These are phyloP conservation scores for Leccinum subrobustum DNA, from an alignment of 1,284 basidiomycete species.

Conservation along the genomic window DNA sequence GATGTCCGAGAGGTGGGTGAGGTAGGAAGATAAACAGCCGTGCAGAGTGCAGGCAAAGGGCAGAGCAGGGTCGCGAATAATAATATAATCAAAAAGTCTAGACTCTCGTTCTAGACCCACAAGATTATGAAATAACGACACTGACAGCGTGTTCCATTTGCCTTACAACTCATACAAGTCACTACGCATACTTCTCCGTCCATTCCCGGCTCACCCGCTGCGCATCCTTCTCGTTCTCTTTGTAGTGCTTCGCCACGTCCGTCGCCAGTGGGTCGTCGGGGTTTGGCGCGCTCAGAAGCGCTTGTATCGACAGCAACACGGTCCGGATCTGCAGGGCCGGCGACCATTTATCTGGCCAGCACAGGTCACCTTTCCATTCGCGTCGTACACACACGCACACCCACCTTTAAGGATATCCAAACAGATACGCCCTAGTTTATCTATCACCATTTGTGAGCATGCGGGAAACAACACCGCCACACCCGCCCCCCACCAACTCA, in stretches of 20 bases:
- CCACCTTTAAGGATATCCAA: conserved; percentile 94
- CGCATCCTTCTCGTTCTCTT: conserved; percentile 93
- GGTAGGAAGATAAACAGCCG: not conserved
- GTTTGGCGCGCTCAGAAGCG: conserved; percentile 92
- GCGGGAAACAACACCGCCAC: conserved; percentile 17
- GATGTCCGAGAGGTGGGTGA: conserved; percentile 1
- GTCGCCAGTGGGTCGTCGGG: conserved; percentile 99
- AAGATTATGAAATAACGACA: conserved; percentile 17
- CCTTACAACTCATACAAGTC: conserved; percentile 7
- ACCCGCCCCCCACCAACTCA: conserved; percentile 37
- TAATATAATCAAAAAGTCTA: conserved; percentile 17
- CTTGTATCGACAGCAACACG: conserved; percentile 95
- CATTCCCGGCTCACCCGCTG: conserved; percentile 89
- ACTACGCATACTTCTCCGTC: conserved; percentile 79
- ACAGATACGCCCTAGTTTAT: conserved; percentile 98
- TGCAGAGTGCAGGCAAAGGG: conserved; percentile 12
- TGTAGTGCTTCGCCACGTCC: conserved; percentile 98
- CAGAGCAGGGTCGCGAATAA: conserved; percentile 14
- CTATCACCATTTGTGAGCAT: conserved; percentile 44
- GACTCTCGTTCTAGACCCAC: conserved; percentile 19
- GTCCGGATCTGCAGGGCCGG: conserved; percentile 98
- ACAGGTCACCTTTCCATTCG: not conserved
- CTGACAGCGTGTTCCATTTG: conserved; percentile 9
- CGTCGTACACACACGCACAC: conserved; percentile 16
- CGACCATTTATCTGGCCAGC: conserved; percentile 90